These are phyloP conservation scores for Dalechampia spathulata DNA, from an alignment of 441 rosid genomes.

Conservation along the genomic window DNA sequence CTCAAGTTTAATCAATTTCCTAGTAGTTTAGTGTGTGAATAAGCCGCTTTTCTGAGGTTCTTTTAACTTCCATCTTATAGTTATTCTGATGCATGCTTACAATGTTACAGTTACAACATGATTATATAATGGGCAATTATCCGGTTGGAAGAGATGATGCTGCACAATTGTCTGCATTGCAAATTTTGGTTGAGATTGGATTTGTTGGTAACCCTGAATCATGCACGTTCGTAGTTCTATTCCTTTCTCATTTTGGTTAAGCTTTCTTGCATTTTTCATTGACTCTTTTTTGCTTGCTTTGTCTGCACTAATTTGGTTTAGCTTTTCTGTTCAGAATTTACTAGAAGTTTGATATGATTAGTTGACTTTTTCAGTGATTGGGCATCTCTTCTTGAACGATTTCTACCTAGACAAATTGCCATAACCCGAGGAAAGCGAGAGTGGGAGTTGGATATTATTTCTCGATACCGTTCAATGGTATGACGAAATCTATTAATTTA, in stretches of 20 bases:
- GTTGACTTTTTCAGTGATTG: constrained; percentile 57
- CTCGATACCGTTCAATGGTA: constrained; percentile 87
- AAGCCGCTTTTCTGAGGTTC: constrained; percentile 1
- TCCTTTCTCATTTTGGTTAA: constrained; percentile 8
- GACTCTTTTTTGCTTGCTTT: not conserved
- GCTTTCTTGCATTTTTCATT: not conserved
- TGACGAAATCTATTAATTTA: constrained; percentile 11
- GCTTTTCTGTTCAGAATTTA: constrained; percentile 3
- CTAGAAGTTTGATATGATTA: not conserved
- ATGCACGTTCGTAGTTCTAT: constrained; percentile 63
- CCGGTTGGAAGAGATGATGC: constrained; percentile 99
- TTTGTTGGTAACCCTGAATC: constrained; percentile 83
- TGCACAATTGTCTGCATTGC: constrained; percentile 94
- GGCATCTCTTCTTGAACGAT: constrained; percentile 82
- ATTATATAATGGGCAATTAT: constrained; percentile 89
- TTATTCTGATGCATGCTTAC: constrained; percentile 25
- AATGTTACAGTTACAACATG: constrained; percentile 86
- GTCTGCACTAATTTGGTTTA: constrained; percentile 8
- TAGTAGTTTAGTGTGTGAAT: not conserved
- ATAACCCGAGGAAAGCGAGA: constrained; percentile 91
- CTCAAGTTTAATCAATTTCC: not conserved
- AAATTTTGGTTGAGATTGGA: constrained; percentile 91
- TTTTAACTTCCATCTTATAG: not conserved
- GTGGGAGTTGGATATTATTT: constrained; percentile 94
- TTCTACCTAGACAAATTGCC: constrained; percentile 93